These are phyloP conservation scores for Scedosporium minutisporum DNA, from an alignment of 2,329 filamentous ascomycete species.

Conservation along the genomic window DNA sequence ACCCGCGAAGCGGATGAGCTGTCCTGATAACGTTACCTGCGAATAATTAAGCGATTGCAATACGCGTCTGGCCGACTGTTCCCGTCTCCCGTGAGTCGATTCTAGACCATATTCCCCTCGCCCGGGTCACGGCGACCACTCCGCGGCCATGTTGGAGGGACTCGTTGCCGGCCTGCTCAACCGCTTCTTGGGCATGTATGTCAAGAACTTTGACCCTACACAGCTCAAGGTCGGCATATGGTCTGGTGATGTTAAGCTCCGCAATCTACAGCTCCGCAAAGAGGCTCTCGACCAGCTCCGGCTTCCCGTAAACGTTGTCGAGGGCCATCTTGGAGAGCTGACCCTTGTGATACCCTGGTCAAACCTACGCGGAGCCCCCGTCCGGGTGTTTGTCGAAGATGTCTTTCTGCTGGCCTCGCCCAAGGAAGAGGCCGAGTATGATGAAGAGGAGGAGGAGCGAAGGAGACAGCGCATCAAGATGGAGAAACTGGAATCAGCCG, in stretches of 20 bases:
- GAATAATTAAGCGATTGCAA: too few relatives aligned
- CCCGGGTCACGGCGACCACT: constrained; percentile 61
- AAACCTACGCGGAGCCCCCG: constrained; percentile 85
- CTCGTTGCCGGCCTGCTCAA: constrained; percentile 95
- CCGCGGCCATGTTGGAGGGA: constrained; percentile 81
- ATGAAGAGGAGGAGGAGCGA: constrained; percentile 83
- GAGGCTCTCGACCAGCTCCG: constrained; percentile 97
- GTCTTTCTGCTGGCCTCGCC: constrained; percentile 92
- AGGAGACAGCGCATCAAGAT: constrained; percentile 90
- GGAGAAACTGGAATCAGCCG: constrained; percentile 94
- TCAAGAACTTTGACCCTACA: constrained; percentile 97
- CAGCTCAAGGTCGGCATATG: constrained; percentile 98
- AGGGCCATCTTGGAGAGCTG: constrained; percentile 86
- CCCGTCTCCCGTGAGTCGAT: not conserved
- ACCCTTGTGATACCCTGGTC: constrained; percentile 96
- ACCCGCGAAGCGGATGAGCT: not conserved
- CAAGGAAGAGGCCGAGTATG: constrained; percentile 88
- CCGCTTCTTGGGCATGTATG: constrained; percentile 98
- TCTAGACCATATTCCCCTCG: constrained; percentile 31
- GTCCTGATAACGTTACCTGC: not conserved
- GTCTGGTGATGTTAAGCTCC: constrained; percentile 95
- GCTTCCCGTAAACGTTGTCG: constrained; percentile 90
- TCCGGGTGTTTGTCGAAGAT: constrained; percentile 93
- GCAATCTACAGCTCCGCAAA: constrained; percentile 80
- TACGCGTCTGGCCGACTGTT: too few relatives aligned